Evolutionary conservation across 805 yeast genomes (phyloP).

Genomic region (Monosporozyma aerobia): DNA sequence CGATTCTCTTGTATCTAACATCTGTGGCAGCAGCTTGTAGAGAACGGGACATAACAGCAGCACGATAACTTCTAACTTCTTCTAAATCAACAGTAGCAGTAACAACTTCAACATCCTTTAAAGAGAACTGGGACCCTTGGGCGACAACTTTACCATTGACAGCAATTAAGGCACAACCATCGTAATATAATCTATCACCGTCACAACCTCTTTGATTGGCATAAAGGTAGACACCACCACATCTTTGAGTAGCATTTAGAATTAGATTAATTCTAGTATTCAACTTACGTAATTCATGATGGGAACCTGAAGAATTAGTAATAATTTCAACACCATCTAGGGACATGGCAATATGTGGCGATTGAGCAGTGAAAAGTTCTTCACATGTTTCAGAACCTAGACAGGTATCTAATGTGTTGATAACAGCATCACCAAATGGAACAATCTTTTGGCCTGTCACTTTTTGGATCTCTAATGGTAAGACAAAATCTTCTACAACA

Average conservation of each 20-base stretch:
- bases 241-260: constrained; percentile 85
- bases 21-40: constrained; percentile 45
- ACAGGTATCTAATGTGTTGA: constrained; percentile 75
- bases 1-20: constrained; percentile 40
- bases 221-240: constrained; percentile 92
- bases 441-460: constrained; percentile 61
- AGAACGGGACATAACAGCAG: constrained; percentile 61
- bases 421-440: constrained; percentile 83
- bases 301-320: constrained; percentile 95
- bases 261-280: constrained; percentile 78
- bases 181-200: constrained; percentile 94
- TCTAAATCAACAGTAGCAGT: constrained; percentile 93
- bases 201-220: constrained; percentile 97
- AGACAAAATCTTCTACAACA: constrained; percentile 57
- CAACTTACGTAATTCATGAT: constrained; percentile 87
- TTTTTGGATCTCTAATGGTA: constrained; percentile 63
- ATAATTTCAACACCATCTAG: constrained; percentile 96
- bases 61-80: constrained; percentile 78
- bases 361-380: constrained; percentile 90
- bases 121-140: constrained; percentile 85
- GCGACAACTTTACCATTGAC: constrained; percentile 88
- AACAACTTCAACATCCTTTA: constrained; percentile 87
- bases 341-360: constrained; percentile 88
- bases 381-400: constrained; percentile 99
- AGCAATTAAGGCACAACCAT: constrained; percentile 92